Percentiles rank a stretch among this genome's conserved stretches.
phyloP scores from a whole-genome alignment of 2,329 filamentous ascomycete species.

The Colletotrichum phormii region DNA sequence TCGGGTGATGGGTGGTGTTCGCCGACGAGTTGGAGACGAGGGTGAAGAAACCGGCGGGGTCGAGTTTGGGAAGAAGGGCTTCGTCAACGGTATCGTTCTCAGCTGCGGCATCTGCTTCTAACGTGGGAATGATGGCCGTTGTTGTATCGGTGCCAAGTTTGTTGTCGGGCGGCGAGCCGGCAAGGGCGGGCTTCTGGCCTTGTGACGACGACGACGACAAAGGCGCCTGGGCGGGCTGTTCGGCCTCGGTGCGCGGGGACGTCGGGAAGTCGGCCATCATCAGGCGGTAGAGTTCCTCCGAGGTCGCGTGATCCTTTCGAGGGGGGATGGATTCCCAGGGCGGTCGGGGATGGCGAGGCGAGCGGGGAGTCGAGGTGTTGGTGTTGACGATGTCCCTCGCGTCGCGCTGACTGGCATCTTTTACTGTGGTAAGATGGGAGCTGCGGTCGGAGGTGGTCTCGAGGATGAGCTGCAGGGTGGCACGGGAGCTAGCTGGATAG shows the following conservation, averaged over 20 bases:
- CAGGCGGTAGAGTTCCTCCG: slow-evolving; percentile 6
- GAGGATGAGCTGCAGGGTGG: slow-evolving; percentile 26
- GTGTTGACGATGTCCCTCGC: not conserved
- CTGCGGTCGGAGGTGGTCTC: slow-evolving; percentile 11
- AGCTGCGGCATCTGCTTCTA: not conserved
- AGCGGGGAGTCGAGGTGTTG: not conserved
- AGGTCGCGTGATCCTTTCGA: not conserved
- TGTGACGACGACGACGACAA: slow-evolving; percentile 23
- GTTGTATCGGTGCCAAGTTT: not conserved
- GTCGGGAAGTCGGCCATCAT: slow-evolving; percentile 33
- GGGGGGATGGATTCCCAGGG: not conserved
- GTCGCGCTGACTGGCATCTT: slow-evolving; percentile 30
- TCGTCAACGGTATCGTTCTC: not conserved
- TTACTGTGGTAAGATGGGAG: slow-evolving; percentile 2
- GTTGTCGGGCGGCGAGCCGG: not conserved
- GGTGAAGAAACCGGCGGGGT: slow-evolving; percentile 71
- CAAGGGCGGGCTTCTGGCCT: slow-evolving; percentile 6
- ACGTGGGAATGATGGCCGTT: not conserved
- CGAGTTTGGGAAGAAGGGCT: slow-evolving; percentile 26
- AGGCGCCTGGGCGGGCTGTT: slow-evolving; percentile 1
- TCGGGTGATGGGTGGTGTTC: slow-evolving; percentile 82
- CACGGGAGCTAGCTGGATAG: slow-evolving; percentile 22
- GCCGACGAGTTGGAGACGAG: slow-evolving; percentile 82
- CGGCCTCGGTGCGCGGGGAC: slow-evolving; percentile 24
- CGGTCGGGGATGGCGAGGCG: not conserved